Base-by-base conservation (phyloP, 1,139 yeast species). In the Komagataea norvegica region DNA sequence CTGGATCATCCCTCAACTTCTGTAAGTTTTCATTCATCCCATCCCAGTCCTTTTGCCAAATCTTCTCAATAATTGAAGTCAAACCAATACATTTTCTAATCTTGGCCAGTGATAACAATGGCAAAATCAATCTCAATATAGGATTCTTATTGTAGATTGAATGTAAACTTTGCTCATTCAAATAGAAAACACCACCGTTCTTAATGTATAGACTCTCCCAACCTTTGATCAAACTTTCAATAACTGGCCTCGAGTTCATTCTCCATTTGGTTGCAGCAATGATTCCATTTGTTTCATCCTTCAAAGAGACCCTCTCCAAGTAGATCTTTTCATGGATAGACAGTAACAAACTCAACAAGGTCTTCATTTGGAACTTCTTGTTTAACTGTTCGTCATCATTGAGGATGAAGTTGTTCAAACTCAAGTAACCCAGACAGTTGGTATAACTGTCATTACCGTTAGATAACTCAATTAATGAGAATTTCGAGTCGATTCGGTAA, bases 251-350 rank as follows among this genome's bases (percentile, higher is more conserved):
- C 18, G 74, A 68, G 37, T 70, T 70, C 61, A 78, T 63, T 55
- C 83, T 68, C 89, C 89, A 82, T 41, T 67, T 67, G 2, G 72
- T 65, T 16, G 70, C 68, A 17, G 57, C 59, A 16, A 70, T 49
- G 25, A 64, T 61, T 25, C 64, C 61, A 42, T 59, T 55, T 3
- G 60, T 49, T 28, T 59, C 62, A 19, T 47, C 47, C 40, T 60
- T 64, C 32, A 67, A 44, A 10, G 56, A 54, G 28, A 54, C 56
- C 42, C 77, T 62, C 48, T 76, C 79, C 25, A 62, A 56, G 54
- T 74, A 80, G 29, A 85, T 79, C 51, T 70, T 74, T 52, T 84
- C 87, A 55, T 85, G 91, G 32, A 85, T 67, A 23, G 85, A 79
- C 63, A 85, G 73, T 49, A 87, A 65, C 47, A 84, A 65, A 3